A percentile compares a stretch with the other conserved stretches of the same genome.
phyloP scores from a whole-genome alignment of 306 rosid species.

The Trifolium subterraneum region DNA sequence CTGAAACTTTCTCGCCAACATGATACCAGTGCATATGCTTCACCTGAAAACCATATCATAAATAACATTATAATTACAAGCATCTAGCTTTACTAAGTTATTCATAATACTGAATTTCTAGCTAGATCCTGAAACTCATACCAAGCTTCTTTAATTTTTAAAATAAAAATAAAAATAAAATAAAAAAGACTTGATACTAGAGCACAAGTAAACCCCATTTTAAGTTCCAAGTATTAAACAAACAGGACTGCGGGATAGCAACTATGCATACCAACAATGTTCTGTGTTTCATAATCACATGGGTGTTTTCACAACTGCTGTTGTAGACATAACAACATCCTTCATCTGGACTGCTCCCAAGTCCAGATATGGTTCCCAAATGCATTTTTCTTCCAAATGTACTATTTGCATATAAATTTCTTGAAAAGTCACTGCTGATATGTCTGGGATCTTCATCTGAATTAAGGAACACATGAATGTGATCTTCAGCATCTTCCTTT shows the following conservation, averaged over 20 bases:
- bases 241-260: conserved; percentile 36
- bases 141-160: conserved; percentile 25
- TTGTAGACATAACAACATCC: conserved; percentile 81
- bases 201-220: conserved; percentile 31
- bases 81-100: conserved; percentile 31
- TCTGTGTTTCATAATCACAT: conserved; percentile 86
- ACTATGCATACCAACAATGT: conserved; percentile 76
- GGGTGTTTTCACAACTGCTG: conserved; percentile 74
- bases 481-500: conserved; percentile 64
- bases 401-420: conserved; percentile 43
- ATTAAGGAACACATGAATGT: conserved; percentile 74
- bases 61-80: conserved; percentile 24
- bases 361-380: conserved; percentile 85
- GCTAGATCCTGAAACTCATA: conserved; percentile 32
- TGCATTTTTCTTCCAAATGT: conserved; percentile 57
- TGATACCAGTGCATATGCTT: conserved; percentile 96
- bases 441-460: conserved; percentile 48
- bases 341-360: conserved; percentile 83
- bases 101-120: conserved; percentile 14
- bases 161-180: conserved; percentile 12
- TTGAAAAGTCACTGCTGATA: conserved; percentile 38
- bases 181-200: conserved; percentile 1
- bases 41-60: conserved; percentile 61
- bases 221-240: conserved; percentile 24
- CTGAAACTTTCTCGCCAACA: conserved; percentile 69